Conservation (phyloP, 2,329 filamentous ascomycete genomes). For the Ilyonectria robusta region DNA sequence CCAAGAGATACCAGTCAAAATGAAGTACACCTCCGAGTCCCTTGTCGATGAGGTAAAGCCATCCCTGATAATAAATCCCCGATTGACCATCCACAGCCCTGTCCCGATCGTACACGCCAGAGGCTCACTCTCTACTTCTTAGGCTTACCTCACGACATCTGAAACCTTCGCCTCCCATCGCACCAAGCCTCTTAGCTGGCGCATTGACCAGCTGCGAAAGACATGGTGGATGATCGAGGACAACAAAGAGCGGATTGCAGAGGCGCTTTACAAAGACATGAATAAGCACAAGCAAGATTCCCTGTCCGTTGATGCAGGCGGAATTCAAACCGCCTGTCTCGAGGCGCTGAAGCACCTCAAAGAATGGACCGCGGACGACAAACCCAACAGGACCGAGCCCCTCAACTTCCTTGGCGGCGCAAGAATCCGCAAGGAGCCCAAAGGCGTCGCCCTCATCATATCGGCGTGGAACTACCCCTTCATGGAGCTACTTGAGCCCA, state of each 20-base stretch:
- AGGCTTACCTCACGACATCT: not conserved
- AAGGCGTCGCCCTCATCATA: slow-evolving; percentile 60
- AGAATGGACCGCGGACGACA: slow-evolving; percentile 56
- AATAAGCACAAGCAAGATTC: slow-evolving; percentile 53
- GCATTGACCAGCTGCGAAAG: slow-evolving; percentile 59
- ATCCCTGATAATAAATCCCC: not conserved
- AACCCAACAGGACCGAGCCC: slow-evolving; percentile 45
- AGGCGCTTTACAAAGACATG: slow-evolving; percentile 54
- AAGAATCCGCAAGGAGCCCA: slow-evolving; percentile 58
- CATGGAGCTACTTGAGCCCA: slow-evolving; percentile 54
- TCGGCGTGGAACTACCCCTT: slow-evolving; percentile 64
- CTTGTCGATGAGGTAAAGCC: not conserved
- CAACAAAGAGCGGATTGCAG: slow-evolving; percentile 51
- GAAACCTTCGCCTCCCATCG: slow-evolving; percentile 35
- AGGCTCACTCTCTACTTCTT: not conserved
- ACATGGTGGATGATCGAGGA: slow-evolving; percentile 59
- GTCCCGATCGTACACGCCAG: not conserved
- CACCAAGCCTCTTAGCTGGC: slow-evolving; percentile 56
- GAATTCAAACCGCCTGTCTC: slow-evolving; percentile 53
- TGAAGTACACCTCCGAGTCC: not conserved
- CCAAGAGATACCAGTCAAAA: not conserved
- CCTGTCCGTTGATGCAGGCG: slow-evolving; percentile 48
- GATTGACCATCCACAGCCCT: not conserved
- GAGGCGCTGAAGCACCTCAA: slow-evolving; percentile 56
- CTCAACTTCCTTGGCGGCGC: slow-evolving; percentile 50